Base-by-base conservation (phyloP, 2,329 filamentous ascomycete genomes). In the Penicillium sp. region DNA sequence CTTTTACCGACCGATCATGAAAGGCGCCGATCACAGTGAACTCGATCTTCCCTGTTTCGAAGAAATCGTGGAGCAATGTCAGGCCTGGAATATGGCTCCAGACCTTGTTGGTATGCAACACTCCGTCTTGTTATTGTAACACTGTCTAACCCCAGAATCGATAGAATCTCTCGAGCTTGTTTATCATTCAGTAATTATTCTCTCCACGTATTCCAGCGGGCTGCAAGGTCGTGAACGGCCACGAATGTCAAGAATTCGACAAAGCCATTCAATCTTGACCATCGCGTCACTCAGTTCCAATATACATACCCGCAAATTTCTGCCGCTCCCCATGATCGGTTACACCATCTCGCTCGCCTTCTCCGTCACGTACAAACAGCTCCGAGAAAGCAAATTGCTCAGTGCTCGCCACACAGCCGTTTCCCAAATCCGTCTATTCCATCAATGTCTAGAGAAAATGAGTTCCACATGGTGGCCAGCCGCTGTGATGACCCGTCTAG, bases 301-400 rank as follows among this genome's bases (percentile, higher is more conserved):
- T 35, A 46, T 45, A 2, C 29, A 53, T 27, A 45, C 50, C 6
- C 23, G 27, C 11, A 19, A 57, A 4, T 39, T 57, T 0, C 16
- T 45, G 8, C 60, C 60, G 10, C 19, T 62, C n/a, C 58, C 58
- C 7, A 48, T 59, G 23, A 26, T 59, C n/a, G 29, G 58, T 19
- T 61, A 62, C 52, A 44, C 54, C 14, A 43, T 62, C 34, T 60
- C 60, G 1, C 44, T 62, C 4, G 56, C 27, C 4, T 61, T 61
- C 35, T 59, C 56, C 3, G 45, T 62, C 6, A 48, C 60, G 0
- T 62, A 61, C 43, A 62, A 59, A 34, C 58, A 57, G 4, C 38
- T 51, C 14, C 52, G 58, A 40, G 38, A 49, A n/a, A 57, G 51
- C 26, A 52, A 55, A 32, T 43, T 61, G 7, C 50, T 41, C 7